Evolutionary conservation across 306 rosid genomes (phyloP), one percentile per base, ranked within the genome.

Genomic region (Vicia villosa): DNA sequence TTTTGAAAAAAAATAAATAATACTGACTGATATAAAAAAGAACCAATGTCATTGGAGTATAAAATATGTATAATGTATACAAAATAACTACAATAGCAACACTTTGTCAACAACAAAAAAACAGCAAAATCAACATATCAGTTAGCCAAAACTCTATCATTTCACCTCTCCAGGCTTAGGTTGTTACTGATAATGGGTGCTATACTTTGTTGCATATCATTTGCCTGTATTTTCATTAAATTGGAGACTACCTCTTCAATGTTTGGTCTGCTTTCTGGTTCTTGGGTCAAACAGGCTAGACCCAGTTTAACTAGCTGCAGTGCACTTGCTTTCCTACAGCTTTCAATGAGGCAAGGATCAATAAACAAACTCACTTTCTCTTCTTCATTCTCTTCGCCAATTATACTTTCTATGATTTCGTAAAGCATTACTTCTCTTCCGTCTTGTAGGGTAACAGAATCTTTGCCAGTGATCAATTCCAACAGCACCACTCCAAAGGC

Each of bases 401-500:
- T 67, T 16, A 74, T 41, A 34, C 71, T 68, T 5, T 14, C 69
- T 2, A 80, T 43, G 41, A 74, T 51, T 36, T 60, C 50, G 17
- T 84, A 77, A 42, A 91, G 89, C 75, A 76, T 70, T 15, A 72
- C 81, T 49, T 76, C 75, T 55, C 40, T 76, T 45, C 90, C 91
- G 52, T 81, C 79, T 59, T 80, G 81, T 7, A 21, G 51, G 6
- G 37, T n/a, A 21, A 74, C 13, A 17, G 83, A 85, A 45, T 82
- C 83, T 65, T 80, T 82, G 43, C 91, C 76, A 0, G 84, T 85
- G 56, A 91, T 75, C 61, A 88, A 66, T 74, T 91, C 92, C 80
- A 88, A 42, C 64, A 88, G 38, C 58, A 91, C 83, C 69, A 80
- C 83, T 40, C 92, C 90, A 26, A 79, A 86, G 28, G 90, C 90